Base-by-base conservation (phyloP, 192 early-diverging fungal species). In the Backusella sp. region DNA sequence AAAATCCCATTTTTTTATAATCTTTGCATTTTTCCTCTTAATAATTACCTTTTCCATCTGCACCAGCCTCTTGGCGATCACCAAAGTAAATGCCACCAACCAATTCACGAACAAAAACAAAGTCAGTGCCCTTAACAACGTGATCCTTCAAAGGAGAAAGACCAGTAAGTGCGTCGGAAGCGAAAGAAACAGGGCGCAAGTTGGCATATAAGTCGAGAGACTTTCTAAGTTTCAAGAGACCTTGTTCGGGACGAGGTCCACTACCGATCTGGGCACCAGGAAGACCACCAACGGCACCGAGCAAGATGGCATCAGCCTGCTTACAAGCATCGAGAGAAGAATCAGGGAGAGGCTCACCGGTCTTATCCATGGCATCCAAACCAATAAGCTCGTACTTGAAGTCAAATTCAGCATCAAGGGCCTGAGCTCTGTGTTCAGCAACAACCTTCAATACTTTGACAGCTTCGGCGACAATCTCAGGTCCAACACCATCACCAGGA, bases 41-140 rank as follows among this genome's bases (percentile, higher is more conserved):
- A n/a, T 30, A 75, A 36, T 76, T 81, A 92, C 91, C 90, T 79
- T 89, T 84, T 73, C 94, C 96, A 76, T 93, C 90, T 46, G 84
- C 89, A 66, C 90, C 91, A 79, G 92, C 94, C 83, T 99, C 96
- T 75, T 92, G 83, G 70, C 97, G 91, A 72, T 93, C 88, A 56
- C 98, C 98, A 89, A 98, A 99, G 86, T 99, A 99, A 79, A 98
- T 95, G 36, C 98, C 98, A 77, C 97, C 96, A 9, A 97, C 95
- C 72, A 99, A 88, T 84, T 99, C 98, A 56, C 98, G 90, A 23
- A 99, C 88, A 77, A 99, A 92, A 36, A 93, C 91, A 84, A 97
- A 97, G 71, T 97, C 93, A 62, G 94, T 94, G 23, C 93, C 96
- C 75, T 96, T 86, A 44, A 98, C 96, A 66, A 97, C 85, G 14